Conservation (phyloP, 1,139 yeast genomes). For the Suhomyces yuchorum region DNA sequence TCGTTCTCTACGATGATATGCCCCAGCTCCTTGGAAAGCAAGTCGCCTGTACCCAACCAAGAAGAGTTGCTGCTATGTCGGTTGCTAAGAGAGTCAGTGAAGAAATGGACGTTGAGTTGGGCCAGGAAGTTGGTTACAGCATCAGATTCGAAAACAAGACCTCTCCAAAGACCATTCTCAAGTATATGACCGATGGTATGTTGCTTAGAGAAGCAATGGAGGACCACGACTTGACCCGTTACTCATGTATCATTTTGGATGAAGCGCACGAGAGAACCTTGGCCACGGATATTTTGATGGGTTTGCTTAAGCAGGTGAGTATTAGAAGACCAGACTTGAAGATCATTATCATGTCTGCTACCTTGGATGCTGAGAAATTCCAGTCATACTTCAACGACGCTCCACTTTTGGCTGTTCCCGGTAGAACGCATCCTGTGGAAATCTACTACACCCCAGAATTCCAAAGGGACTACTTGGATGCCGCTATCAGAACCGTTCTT, state of each 20-base stretch:
- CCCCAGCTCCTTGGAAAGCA: slow-evolving; percentile 78
- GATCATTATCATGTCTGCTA: slow-evolving; percentile 95
- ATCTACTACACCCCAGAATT: slow-evolving; percentile 95
- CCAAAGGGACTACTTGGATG: slow-evolving; percentile 91
- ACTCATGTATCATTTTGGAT: slow-evolving; percentile 90
- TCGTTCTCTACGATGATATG: slow-evolving; percentile 89
- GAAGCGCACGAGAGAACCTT: slow-evolving; percentile 98
- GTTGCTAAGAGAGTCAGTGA: slow-evolving; percentile 96
- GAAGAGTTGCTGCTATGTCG: slow-evolving; percentile 98
- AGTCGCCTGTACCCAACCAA: slow-evolving; percentile 96
- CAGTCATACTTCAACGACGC: slow-evolving; percentile 88
- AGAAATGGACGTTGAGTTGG: slow-evolving; percentile 89
- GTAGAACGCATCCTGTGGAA: slow-evolving; percentile 97
- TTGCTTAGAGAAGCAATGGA: slow-evolving; percentile 96
- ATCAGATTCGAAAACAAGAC: slow-evolving; percentile 94
- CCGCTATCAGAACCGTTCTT: slow-evolving; percentile 90
- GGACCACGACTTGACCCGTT: slow-evolving; percentile 77
- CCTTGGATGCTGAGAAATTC: slow-evolving; percentile 95
- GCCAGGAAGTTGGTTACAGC: slow-evolving; percentile 91
- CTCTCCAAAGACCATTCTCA: slow-evolving; percentile 73
- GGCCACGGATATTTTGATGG: slow-evolving; percentile 97
- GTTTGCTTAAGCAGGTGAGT: slow-evolving; percentile 81
- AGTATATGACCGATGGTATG: slow-evolving; percentile 99
- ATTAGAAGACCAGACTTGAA: slow-evolving; percentile 83
- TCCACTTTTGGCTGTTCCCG: slow-evolving; percentile 94